Conservation (phyloP, 176 grass and related monocot species). For the Oryza nivara region DNA sequence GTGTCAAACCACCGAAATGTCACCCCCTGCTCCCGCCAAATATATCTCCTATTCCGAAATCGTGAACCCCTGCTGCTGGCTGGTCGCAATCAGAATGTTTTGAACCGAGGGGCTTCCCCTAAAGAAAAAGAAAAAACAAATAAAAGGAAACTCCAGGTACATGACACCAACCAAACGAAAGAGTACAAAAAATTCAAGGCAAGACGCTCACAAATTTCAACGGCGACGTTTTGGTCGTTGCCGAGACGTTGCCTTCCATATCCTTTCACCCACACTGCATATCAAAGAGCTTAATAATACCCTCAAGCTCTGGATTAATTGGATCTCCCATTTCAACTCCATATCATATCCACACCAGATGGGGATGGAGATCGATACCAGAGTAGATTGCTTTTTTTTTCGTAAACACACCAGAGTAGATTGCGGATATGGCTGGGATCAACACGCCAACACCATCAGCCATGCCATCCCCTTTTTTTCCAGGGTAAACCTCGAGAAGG, state of each 20-base stretch:
- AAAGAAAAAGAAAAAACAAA: not conserved
- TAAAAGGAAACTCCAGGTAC: not conserved
- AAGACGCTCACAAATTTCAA: not conserved
- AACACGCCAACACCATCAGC: not conserved
- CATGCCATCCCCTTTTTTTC: not conserved
- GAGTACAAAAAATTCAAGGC: not conserved
- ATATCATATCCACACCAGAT: constrained; percentile 1
- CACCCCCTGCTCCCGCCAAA: not conserved
- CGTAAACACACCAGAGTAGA: not conserved
- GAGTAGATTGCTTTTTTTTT: not conserved
- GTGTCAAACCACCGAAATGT: not conserved
- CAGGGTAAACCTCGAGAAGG: too few species aligned
- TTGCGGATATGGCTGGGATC: constrained; percentile 8
- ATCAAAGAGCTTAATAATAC: not conserved
- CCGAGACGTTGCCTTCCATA: constrained; percentile 25
- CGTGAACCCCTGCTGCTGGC: not conserved
- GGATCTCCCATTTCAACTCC: not conserved
- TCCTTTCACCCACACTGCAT: not conserved
- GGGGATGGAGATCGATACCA: constrained; percentile 13
- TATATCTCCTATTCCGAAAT: not conserved
- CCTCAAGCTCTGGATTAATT: not conserved
- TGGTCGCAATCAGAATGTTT: not conserved
- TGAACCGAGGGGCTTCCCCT: not conserved
- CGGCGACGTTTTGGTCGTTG: not conserved
- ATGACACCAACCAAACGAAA: not conserved